phyloP scores from a whole-genome alignment of 2,329 filamentous ascomycete species.

The Verticillium klebahnii region DNA sequence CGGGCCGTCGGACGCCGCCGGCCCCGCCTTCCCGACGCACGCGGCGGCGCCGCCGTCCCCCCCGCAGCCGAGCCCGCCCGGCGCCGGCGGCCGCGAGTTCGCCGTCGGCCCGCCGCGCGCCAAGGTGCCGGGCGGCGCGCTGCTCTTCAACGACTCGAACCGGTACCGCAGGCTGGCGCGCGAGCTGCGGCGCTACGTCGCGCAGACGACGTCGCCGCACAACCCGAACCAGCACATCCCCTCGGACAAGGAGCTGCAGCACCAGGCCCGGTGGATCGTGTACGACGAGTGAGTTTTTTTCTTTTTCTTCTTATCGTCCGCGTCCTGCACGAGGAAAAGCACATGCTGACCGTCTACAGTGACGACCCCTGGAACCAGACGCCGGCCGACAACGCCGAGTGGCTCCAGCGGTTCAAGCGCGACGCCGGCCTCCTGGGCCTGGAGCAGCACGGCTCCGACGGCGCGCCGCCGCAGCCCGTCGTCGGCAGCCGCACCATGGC shows the following conservation, averaged over 20 bases:
- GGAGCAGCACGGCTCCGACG: slow-evolving; percentile 51
- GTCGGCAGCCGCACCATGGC: slow-evolving; percentile 32
- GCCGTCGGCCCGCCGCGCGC: too few relatives aligned
- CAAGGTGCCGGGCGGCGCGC: slow-evolving; percentile 19
- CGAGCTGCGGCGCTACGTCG: slow-evolving; percentile 49
- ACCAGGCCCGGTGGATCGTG: slow-evolving; percentile 60
- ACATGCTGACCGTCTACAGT: too few relatives aligned
- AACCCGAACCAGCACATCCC: slow-evolving; percentile 57
- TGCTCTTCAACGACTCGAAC: slow-evolving; percentile 57
- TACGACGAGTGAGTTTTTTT: slow-evolving; percentile 60
- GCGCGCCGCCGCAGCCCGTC: slow-evolving; percentile 47
- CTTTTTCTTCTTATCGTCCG: too few relatives aligned
- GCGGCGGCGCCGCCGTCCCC: neutral
- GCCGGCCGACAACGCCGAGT: slow-evolving; percentile 58
- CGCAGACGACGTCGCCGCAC: slow-evolving; percentile 50
- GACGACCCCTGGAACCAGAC: slow-evolving; percentile 63
- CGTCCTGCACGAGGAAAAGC: too few relatives aligned
- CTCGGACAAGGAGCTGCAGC: slow-evolving; percentile 56
- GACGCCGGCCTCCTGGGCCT: slow-evolving; percentile 47
- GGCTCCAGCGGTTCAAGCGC: slow-evolving; percentile 59
- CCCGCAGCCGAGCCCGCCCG: neutral
- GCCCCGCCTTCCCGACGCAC: neutral
- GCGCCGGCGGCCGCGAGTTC: too few relatives aligned
- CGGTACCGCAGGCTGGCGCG: slow-evolving; percentile 53
- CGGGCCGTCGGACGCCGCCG: neutral